Evolutionary conservation across 495 filamentous ascomycete genomes (phyloP).

Genomic region (Pyrenula aspistea): DNA sequence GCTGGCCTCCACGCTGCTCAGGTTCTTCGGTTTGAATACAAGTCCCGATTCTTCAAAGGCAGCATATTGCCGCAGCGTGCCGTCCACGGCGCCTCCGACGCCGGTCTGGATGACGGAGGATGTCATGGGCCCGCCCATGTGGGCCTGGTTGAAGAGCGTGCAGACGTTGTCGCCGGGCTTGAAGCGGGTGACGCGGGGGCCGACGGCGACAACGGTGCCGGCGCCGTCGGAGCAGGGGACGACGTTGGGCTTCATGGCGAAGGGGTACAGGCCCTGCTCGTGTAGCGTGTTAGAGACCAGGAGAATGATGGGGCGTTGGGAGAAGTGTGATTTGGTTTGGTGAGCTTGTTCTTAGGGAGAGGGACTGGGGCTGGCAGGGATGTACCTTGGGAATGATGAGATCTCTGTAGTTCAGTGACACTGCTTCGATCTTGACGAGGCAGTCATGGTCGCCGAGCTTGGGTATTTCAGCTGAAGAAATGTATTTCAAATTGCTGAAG

Average conservation of each 20-base stretch:
- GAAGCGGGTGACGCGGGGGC: slow-evolving; percentile 54
- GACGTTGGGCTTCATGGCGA: slow-evolving; percentile 42
- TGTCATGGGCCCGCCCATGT: slow-evolving; percentile 49
- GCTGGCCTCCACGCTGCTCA: slow-evolving; percentile 49
- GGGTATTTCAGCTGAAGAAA: slow-evolving; percentile 42
- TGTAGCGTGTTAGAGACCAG: too few relatives aligned
- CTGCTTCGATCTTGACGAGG: slow-evolving; percentile 62
- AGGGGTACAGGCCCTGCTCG: slow-evolving; percentile 53
- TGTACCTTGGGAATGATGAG: slow-evolving; percentile 57
- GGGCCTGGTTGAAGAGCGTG: slow-evolving; percentile 71
- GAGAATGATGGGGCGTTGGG: not conserved
- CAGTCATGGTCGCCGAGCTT: slow-evolving; percentile 57
- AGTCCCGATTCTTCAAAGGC: slow-evolving; percentile 59
- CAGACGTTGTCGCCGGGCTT: slow-evolving; percentile 59
- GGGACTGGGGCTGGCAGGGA: not conserved
- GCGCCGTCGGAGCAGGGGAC: slow-evolving; percentile 70
- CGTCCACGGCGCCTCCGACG: slow-evolving; percentile 60
- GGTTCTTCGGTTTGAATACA: slow-evolving; percentile 49
- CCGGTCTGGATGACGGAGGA: slow-evolving; percentile 32
- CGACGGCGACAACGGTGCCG: slow-evolving; percentile 57
- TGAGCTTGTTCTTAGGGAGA: not conserved
- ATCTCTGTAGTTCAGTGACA: slow-evolving; percentile 76
- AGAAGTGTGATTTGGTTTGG: not conserved
- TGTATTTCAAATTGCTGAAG: slow-evolving; percentile 48
- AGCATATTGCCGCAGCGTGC: slow-evolving; percentile 60